These are phyloP conservation scores for Isoetes engelmannii DNA, from an alignment of 83 land plant genomes.

Conservation along the genomic window DNA sequence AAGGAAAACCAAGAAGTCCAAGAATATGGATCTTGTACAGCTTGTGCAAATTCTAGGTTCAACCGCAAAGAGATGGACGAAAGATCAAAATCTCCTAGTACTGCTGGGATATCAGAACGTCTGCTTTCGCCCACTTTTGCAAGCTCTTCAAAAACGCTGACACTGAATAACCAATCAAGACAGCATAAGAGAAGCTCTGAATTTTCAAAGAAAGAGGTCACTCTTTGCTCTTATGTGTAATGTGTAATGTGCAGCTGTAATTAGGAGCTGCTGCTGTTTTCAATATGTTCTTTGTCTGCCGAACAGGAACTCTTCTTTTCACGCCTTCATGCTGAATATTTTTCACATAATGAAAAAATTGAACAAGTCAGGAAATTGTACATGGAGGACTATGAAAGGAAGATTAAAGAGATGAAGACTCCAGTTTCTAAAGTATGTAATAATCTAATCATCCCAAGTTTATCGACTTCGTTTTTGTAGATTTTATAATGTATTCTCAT, in stretches of 20 bases:
- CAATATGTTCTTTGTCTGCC: too few species aligned
- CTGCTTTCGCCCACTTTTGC: neutral
- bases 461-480: neutral
- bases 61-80: too few species aligned
- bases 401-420: neutral
- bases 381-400: neutral
- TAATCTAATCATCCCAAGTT: too few species aligned
- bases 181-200: neutral
- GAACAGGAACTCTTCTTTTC: neutral
- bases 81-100: too few species aligned
- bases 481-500: too few species aligned
- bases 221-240: neutral
- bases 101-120: neutral
- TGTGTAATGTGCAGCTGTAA: neutral
- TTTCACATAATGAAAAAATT: neutral
- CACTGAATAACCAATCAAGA: neutral
- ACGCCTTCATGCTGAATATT: conserved; percentile 4
- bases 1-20: too few species aligned
- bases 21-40: too few species aligned
- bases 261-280: too few species aligned
- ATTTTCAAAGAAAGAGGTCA: neutral
- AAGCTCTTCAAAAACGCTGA: neutral
- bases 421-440: too few species aligned
- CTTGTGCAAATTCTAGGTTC: too few species aligned
- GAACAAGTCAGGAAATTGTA: neutral